Conservation (phyloP, 2,329 filamentous ascomycete genomes). For the Aspergillus persii region DNA sequence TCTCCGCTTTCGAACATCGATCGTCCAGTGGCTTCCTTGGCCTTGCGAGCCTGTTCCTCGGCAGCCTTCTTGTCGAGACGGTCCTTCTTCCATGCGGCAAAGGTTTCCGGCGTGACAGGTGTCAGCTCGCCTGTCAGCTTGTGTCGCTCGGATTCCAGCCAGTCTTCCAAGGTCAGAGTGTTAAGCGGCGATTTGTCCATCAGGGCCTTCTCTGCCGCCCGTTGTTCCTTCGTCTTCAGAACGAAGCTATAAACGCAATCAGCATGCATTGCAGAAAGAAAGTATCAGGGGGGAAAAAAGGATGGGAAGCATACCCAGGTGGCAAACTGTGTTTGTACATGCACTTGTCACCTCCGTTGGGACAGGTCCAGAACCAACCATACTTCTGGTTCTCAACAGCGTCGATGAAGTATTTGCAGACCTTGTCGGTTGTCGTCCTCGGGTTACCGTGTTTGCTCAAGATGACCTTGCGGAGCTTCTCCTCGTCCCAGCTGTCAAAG, state of each 20-base stretch:
- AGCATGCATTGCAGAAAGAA: slow-evolving; percentile 14
- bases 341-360: slow-evolving; percentile 95
- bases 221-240: slow-evolving; percentile 95
- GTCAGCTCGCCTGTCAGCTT: slow-evolving; percentile 90
- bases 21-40: slow-evolving; percentile 93
- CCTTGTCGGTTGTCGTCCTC: slow-evolving; percentile 91
- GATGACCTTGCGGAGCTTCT: slow-evolving; percentile 87
- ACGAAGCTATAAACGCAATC: slow-evolving; percentile 65
- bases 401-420: slow-evolving; percentile 97
- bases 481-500: slow-evolving; percentile 96
- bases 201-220: slow-evolving; percentile 89
- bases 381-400: slow-evolving; percentile 98
- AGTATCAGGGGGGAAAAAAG: not conserved
- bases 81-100: slow-evolving; percentile 96
- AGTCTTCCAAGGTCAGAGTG: slow-evolving; percentile 94
- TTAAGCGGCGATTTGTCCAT: slow-evolving; percentile 94
- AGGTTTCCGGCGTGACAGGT: slow-evolving; percentile 87
- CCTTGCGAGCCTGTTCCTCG: slow-evolving; percentile 82
- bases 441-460: slow-evolving; percentile 97
- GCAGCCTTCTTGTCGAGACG: slow-evolving; percentile 93
- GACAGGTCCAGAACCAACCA: slow-evolving; percentile 98
- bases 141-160: slow-evolving; percentile 92
- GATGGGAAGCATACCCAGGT: slow-evolving; percentile 67
- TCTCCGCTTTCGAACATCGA: slow-evolving; percentile 96
- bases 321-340: slow-evolving; percentile 97